Base-by-base conservation (phyloP, 2,329 filamentous ascomycete genomes). In the Allantophomopsis lycopodina region DNA sequence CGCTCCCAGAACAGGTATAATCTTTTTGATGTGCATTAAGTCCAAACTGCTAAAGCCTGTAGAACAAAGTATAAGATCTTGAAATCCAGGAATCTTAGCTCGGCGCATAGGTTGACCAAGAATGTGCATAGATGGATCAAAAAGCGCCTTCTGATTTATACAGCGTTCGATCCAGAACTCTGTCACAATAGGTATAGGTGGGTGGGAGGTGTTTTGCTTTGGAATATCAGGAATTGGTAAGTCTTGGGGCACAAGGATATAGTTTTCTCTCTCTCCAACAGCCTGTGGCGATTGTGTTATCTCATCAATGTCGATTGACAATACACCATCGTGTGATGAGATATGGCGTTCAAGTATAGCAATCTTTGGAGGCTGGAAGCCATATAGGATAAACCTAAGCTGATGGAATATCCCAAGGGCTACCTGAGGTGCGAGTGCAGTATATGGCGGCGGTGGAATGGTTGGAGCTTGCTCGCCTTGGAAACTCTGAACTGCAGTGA, bases 111-210 rank as follows among this genome's bases (percentile, higher is more conserved):
- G 87, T 6, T 75, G 76, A 42, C 85, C 87, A 17, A 93, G 70
- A 32, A 83, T 69, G 54, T 91, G 77, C 4, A 73, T 66, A 38
- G 67, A 63, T 5, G 87, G 85, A 21, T 81, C 65, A 36, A 85
- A 67, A 49, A 89, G 73, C 18, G 62, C 64, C 57, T 84, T 91
- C 46, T 75, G 74, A 55, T 88, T 78, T 32, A 98, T 64, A 55
- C 89, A 96, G 36, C 77, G 76, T 60, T 98, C 91, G 39, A 98
- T 69, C 72, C 89, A 98, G 69, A 91, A 93, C 54, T 94, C 87
- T 10, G 87, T 96, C 23, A 94, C 77, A 12, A 67, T 53, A 36
- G 66, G 57, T 40, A 66, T 62, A 45, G 63, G 59, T 16, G 48
- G 44, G 37, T 51, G 51, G 46, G 60, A 42, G 5, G 45, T 42